phyloP scores from a whole-genome alignment of 306 rosid genomes.

The Lathyrus oleraceus region DNA sequence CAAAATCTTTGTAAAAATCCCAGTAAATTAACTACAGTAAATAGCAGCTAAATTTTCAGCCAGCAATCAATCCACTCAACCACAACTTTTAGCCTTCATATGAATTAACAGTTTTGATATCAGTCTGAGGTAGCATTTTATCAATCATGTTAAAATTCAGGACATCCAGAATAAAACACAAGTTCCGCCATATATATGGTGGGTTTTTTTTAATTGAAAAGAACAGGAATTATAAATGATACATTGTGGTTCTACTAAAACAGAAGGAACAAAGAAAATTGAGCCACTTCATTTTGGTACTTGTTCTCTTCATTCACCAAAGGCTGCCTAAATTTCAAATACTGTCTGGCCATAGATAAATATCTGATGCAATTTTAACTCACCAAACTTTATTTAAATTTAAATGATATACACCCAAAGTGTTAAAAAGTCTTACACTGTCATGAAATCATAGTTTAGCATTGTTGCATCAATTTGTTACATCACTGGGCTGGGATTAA shows the following conservation, averaged over 20 bases:
- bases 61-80: slow-evolving; percentile 1
- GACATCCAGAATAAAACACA: neutral
- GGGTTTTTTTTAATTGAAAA: neutral
- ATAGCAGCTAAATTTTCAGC: slow-evolving; percentile 4
- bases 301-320: neutral
- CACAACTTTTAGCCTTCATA: neutral
- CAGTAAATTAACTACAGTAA: slow-evolving; percentile 10
- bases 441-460: neutral
- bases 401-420: neutral
- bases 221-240: neutral
- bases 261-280: neutral
- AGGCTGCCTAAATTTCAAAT: slow-evolving; percentile 1
- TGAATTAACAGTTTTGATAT: neutral
- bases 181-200: neutral
- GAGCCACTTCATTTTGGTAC: neutral
- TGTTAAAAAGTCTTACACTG: neutral
- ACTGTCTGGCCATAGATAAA: neutral
- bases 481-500: too few relatives aligned
- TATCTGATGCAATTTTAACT: neutral
- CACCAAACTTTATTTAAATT: neutral
- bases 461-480: neutral
- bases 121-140: neutral
- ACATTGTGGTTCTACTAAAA: neutral
- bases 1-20: neutral
- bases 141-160: neutral